Percentiles rank a stretch among this genome's conserved stretches.
These are phyloP conservation scores for Lentinula lateritia DNA, from an alignment of 768 basidiomycete genomes.

Conservation along the genomic window DNA sequence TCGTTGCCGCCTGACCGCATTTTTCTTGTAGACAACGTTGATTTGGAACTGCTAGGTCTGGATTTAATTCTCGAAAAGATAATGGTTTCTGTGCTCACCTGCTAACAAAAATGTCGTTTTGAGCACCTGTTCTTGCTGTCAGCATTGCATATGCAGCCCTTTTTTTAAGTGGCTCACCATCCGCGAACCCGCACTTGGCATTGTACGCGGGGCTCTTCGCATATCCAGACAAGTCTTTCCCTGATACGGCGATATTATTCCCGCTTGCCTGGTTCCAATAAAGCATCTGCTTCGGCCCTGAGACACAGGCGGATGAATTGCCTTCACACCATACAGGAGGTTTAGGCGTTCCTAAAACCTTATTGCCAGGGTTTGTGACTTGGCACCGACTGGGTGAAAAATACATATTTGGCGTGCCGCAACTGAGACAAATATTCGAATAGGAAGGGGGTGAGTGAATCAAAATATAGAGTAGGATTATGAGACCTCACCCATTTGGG, in stretches of 20 bases:
- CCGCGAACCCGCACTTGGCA: slow-evolving; percentile 37
- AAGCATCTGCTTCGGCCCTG: slow-evolving; percentile 52
- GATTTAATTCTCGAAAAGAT: not conserved
- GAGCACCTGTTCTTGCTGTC: slow-evolving; percentile 24
- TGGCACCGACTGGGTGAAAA: slow-evolving; percentile 39
- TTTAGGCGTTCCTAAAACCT: slow-evolving; percentile 32
- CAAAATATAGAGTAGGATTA: no score
- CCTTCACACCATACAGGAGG: slow-evolving; percentile 51
- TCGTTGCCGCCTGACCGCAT: not conserved
- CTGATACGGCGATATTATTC: slow-evolving; percentile 39
- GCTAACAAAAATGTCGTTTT: slow-evolving; percentile 32
- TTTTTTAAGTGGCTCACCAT: slow-evolving; percentile 20
- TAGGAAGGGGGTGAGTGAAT: not conserved
- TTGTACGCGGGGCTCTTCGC: slow-evolving; percentile 45
- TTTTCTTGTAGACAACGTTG: not conserved
- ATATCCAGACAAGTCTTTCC: slow-evolving; percentile 27
- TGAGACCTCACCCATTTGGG: not conserved
- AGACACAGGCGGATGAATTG: slow-evolving; percentile 33
- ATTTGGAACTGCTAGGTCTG: not conserved
- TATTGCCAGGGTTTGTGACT: slow-evolving; percentile 35
- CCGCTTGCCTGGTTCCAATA: slow-evolving; percentile 47
- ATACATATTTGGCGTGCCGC: slow-evolving; percentile 52
- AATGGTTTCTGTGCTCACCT: not conserved
- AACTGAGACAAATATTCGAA: slow-evolving; percentile 20
- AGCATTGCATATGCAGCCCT: no score